Evolutionary conservation across 1,284 basidiomycete genomes (phyloP).

Genomic region (Rhodotorula mucilaginosa): DNA sequence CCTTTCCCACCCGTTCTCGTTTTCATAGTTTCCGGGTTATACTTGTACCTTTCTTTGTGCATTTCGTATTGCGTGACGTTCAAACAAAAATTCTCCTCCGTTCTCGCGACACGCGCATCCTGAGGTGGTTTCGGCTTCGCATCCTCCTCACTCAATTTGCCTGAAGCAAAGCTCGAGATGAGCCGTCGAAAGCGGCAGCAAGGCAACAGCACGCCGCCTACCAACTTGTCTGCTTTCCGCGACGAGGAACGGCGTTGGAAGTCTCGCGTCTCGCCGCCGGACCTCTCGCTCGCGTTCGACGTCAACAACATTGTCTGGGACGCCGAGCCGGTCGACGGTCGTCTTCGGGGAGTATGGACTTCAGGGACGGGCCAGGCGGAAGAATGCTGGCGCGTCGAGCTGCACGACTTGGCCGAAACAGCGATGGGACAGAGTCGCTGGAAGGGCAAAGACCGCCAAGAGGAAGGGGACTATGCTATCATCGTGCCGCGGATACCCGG

Average conservation of each 20-base stretch:
- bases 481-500: slow-evolving; percentile 38
- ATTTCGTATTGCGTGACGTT: too few relatives aligned
- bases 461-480: slow-evolving; percentile 24
- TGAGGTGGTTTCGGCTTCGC: neutral
- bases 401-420: slow-evolving; percentile 21
- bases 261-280: slow-evolving; percentile 11
- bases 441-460: slow-evolving; percentile 35
- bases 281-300: slow-evolving; percentile 32
- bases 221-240: slow-evolving; percentile 36
- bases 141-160: neutral
- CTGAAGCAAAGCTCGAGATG: neutral
- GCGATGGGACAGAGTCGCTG: slow-evolving; percentile 27
- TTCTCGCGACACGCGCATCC: too few relatives aligned
- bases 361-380: slow-evolving; percentile 10
- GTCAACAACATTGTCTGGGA: slow-evolving; percentile 16
- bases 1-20: too few relatives aligned
- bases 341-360: slow-evolving; percentile 25
- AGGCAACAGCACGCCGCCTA: neutral
- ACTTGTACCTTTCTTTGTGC: too few relatives aligned
- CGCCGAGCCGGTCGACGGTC: neutral
- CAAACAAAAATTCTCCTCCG: too few relatives aligned
- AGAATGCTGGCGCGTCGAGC: slow-evolving; percentile 20
- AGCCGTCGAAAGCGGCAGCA: slow-evolving; percentile 3
- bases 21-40: too few relatives aligned
- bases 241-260: slow-evolving; percentile 41